A percentile compares a stretch with the other conserved stretches of the same genome.
Conservation (phyloP, 345 rosid species). For the Dovyalis caffra region DNA sequence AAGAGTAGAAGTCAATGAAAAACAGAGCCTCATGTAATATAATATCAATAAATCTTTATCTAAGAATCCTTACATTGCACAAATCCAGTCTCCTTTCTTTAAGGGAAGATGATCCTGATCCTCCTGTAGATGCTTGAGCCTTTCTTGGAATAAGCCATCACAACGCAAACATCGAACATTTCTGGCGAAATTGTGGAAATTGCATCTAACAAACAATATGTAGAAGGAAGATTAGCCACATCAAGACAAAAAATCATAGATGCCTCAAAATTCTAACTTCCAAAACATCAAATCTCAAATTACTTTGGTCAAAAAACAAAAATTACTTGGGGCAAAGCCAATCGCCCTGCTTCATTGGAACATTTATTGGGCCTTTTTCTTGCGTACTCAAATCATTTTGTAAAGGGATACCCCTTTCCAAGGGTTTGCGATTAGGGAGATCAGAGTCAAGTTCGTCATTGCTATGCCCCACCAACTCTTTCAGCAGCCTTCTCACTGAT, state of each 20-base stretch:
- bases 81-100: constrained; percentile 96
- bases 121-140: constrained; percentile 52
- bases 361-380: constrained; percentile 29
- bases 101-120: constrained; percentile 73
- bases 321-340: constrained; percentile 81
- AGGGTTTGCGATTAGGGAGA: constrained; percentile 12
- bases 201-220: constrained; percentile 50
- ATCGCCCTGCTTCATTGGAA: constrained; percentile 63
- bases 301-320: too few relatives aligned
- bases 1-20: constrained; percentile 19
- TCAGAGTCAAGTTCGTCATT: constrained; percentile 34
- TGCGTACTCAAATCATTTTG: constrained; percentile 11
- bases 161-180: constrained; percentile 75
- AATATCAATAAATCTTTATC: not conserved
- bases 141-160: constrained; percentile 56
- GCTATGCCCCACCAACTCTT: constrained; percentile 53
- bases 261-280: not conserved
- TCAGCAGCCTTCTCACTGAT: constrained; percentile 63
- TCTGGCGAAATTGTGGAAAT: constrained; percentile 78
- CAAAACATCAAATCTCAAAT: not conserved
- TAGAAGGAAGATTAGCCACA: not conserved
- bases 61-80: constrained; percentile 50
- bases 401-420: constrained; percentile 8
- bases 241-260: not conserved
- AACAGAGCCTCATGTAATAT: constrained; percentile 7